Conservation (phyloP, 73 alveolate genomes). For the Tetrahymena elliotti region DNA sequence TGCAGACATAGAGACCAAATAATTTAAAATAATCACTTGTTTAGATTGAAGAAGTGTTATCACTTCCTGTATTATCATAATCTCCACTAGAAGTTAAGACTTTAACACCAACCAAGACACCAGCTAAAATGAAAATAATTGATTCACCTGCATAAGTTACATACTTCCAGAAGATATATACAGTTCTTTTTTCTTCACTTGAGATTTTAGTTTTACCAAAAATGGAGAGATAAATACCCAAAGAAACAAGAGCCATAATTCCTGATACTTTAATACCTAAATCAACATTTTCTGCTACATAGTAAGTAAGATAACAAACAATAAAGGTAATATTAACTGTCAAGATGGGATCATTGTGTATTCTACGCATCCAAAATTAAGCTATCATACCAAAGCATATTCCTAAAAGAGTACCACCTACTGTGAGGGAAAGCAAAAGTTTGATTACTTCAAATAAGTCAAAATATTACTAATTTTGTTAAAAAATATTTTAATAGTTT, state of each 20-base stretch:
- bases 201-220: conserved; percentile 52
- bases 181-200: conserved; percentile 37
- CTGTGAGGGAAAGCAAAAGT: background rate
- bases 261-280: conserved; percentile 50
- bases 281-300: conserved; percentile 44
- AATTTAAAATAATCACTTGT: conserved; percentile 41
- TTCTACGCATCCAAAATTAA: conserved; percentile 48
- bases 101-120: conserved; percentile 46
- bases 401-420: conserved; percentile 60
- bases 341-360: conserved; percentile 48
- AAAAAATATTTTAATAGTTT: background rate
- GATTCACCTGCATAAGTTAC: conserved; percentile 45
- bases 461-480: background rate
- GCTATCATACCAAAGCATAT: conserved; percentile 37
- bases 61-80: background rate
- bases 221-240: conserved; percentile 55
- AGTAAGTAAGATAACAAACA: conserved; percentile 46
- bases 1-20: conserved; percentile 48
- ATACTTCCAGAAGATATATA: conserved; percentile 48
- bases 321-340: conserved; percentile 50
- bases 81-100: conserved; percentile 3
- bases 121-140: conserved; percentile 51
- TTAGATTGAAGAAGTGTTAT: conserved; percentile 10
- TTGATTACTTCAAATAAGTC: background rate
- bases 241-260: conserved; percentile 46